phyloP scores from a whole-genome alignment of 2,329 filamentous ascomycete species.

The Diaporthe velutina region DNA sequence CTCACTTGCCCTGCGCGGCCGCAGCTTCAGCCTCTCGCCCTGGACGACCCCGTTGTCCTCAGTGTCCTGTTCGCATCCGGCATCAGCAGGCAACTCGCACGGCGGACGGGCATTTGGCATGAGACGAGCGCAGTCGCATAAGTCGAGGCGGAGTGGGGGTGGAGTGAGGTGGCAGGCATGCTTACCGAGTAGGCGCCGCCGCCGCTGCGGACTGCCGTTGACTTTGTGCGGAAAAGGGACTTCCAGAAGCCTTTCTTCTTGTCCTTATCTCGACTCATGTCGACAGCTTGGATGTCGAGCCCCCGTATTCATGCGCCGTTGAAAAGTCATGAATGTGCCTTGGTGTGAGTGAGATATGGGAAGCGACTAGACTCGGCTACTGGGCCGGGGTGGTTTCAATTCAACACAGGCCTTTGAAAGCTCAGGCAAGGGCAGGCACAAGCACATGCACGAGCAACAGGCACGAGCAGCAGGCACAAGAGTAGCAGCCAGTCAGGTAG shows the following conservation, averaged over 20 bases:
- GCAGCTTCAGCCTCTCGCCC: slow-evolving; percentile 3
- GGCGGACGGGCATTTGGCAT: background rate
- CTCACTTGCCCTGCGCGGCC: slow-evolving; percentile 35
- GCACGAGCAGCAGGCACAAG: background rate
- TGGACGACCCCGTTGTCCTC: slow-evolving; percentile 10
- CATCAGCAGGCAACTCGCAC: slow-evolving; percentile 18
- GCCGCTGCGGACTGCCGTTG: slow-evolving; percentile 6
- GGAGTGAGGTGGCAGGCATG: background rate
- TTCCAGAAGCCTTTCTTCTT: slow-evolving; percentile 39
- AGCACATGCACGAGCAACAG: background rate
- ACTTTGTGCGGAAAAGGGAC: slow-evolving; percentile 35
- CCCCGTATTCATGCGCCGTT: slow-evolving; percentile 21
- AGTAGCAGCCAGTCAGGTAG: background rate
- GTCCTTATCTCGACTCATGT: slow-evolving; percentile 39
- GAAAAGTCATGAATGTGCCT: slow-evolving; percentile 11
- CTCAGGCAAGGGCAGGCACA: background rate
- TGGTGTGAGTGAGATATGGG: slow-evolving; percentile 5
- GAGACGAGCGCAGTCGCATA: background rate
- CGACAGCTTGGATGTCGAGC: slow-evolving; percentile 32
- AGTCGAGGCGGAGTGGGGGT: background rate
- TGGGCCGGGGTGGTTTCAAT: slow-evolving; percentile 16
- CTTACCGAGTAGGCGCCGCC: slow-evolving; percentile 21
- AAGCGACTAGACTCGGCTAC: slow-evolving; percentile 21
- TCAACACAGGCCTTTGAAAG: background rate
- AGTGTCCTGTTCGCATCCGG: background rate